phyloP scores from a whole-genome alignment of 352 stramenopile species.

The Phytopythium oedochilum region DNA sequence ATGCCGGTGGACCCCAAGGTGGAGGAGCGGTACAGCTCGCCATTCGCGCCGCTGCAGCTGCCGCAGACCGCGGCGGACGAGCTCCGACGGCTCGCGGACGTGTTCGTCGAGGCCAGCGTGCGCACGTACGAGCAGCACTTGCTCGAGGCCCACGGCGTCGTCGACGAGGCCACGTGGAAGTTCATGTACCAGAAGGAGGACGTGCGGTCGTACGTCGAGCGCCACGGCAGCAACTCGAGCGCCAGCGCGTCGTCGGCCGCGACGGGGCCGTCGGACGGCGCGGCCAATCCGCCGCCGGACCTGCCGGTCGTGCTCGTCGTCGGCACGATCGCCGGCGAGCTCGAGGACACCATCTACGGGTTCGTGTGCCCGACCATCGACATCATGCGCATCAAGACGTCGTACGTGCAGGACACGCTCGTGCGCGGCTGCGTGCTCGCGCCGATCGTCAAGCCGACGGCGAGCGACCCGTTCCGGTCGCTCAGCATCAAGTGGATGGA shows the following conservation, averaged over 20 bases:
- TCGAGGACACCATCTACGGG: slow-evolving; percentile 40
- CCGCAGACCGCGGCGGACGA: slow-evolving; percentile 10
- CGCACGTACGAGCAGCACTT: slow-evolving; percentile 25
- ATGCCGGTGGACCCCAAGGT: slow-evolving; percentile 3
- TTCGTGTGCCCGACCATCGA: slow-evolving; percentile 22
- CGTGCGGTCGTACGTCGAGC: slow-evolving; percentile 19
- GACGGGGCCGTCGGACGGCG: too few relatives aligned
- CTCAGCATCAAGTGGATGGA: slow-evolving; percentile 52
- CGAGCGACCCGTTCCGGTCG: slow-evolving; percentile 25
- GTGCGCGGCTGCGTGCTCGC: slow-evolving; percentile 37
- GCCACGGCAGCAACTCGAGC: neutral
- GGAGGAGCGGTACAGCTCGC: slow-evolving; percentile 19
- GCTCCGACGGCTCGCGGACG: slow-evolving; percentile 18
- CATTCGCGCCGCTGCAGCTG: slow-evolving; percentile 31
- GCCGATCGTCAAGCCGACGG: slow-evolving; percentile 22
- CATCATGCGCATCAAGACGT: slow-evolving; percentile 30
- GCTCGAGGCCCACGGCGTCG: slow-evolving; percentile 17
- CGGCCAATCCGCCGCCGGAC: too few relatives aligned
- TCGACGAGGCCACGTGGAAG: slow-evolving; percentile 28
- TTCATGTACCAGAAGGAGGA: slow-evolving; percentile 19
- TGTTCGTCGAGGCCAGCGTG: slow-evolving; percentile 22
- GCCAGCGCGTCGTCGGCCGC: slow-evolving; percentile 9
- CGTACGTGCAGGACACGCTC: slow-evolving; percentile 40
- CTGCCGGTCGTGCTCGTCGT: slow-evolving; percentile 27
- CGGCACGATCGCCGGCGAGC: slow-evolving; percentile 19